Percentiles rank a stretch among this genome's conserved stretches.
Conservation (phyloP, 176 grass and related monocot species). For the Puccinellia tenuiflora region DNA sequence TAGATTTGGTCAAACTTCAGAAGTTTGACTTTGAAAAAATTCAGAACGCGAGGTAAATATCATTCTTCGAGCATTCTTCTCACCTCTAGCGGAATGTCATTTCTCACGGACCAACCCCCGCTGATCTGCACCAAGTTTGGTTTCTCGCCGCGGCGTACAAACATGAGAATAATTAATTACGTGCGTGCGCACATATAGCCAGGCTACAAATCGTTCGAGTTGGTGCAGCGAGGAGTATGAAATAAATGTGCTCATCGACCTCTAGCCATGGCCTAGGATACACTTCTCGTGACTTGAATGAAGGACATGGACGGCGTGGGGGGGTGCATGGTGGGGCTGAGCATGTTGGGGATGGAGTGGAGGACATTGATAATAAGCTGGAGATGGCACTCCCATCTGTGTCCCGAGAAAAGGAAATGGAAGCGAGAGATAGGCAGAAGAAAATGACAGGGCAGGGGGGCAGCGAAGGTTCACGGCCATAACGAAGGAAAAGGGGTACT, state of each 20-base stretch:
- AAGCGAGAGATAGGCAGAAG: background rate
- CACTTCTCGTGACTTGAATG: background rate
- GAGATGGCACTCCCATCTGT: background rate
- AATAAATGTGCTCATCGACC: constrained; percentile 27
- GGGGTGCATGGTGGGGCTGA: constrained; percentile 17
- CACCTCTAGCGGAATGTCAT: too few relatives aligned
- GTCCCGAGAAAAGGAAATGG: background rate
- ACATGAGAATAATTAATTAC: background rate
- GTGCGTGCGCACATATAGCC: background rate
- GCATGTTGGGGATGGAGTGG: constrained; percentile 5
- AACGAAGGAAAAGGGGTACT: background rate
- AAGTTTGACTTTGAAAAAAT: too few relatives aligned
- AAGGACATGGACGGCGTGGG: constrained; percentile 23
- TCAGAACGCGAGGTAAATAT: too few relatives aligned
- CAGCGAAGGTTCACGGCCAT: background rate
- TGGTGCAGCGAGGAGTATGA: background rate
- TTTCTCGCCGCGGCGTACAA: too few relatives aligned
- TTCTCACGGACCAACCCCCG: too few relatives aligned
- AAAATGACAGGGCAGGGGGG: background rate
- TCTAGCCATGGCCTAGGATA: constrained; percentile 15
- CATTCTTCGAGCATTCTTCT: too few relatives aligned
- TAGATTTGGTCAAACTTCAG: too few relatives aligned
- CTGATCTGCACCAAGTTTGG: too few relatives aligned
- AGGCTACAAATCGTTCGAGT: constrained; percentile 12
- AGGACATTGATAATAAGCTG: constrained; percentile 27